These are phyloP conservation scores for Fistulinella prunicolor DNA, from an alignment of 768 basidiomycete genomes.

Conservation along the genomic window DNA sequence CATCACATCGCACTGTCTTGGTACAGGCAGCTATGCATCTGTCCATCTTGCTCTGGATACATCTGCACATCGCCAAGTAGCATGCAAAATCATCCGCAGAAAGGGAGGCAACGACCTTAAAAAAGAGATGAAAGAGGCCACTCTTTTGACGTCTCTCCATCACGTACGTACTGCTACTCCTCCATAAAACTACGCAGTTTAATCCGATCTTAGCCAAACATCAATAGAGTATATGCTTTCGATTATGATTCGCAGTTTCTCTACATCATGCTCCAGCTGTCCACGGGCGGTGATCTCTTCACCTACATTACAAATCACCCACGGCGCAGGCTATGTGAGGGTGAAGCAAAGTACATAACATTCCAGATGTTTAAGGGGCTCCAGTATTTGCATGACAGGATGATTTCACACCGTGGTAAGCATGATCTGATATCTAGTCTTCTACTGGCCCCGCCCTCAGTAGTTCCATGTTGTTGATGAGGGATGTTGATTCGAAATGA, in stretches of 20 bases:
- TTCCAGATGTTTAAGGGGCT: slow-evolving; percentile 74
- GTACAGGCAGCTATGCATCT: slow-evolving; percentile 78
- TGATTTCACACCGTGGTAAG: slow-evolving; percentile 78
- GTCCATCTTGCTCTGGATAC: slow-evolving; percentile 77
- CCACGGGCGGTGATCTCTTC: slow-evolving; percentile 86
- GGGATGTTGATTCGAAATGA: not conserved
- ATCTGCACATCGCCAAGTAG: slow-evolving; percentile 64
- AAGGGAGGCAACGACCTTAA: slow-evolving; percentile 39
- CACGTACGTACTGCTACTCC: slow-evolving; percentile 50
- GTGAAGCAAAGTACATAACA: slow-evolving; percentile 82
- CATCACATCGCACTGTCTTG: slow-evolving; percentile 77
- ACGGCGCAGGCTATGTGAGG: slow-evolving; percentile 61
- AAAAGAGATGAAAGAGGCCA: slow-evolving; percentile 75
- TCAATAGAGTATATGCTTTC: slow-evolving; percentile 73
- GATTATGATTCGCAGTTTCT: slow-evolving; percentile 60
- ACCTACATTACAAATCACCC: slow-evolving; percentile 71
- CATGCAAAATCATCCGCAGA: slow-evolving; percentile 79
- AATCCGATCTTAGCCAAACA: slow-evolving; percentile 58
- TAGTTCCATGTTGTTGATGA: not conserved
- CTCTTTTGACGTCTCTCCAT: slow-evolving; percentile 63
- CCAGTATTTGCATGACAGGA: slow-evolving; percentile 64
- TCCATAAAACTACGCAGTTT: not conserved
- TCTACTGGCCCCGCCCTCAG: not conserved
- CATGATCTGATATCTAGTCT: not conserved
- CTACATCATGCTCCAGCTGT: slow-evolving; percentile 84